Percentiles rank a stretch among this genome's conserved stretches.
These are phyloP conservation scores for Solanum neorickii DNA, from an alignment of 257 asterid species.

Conservation along the genomic window DNA sequence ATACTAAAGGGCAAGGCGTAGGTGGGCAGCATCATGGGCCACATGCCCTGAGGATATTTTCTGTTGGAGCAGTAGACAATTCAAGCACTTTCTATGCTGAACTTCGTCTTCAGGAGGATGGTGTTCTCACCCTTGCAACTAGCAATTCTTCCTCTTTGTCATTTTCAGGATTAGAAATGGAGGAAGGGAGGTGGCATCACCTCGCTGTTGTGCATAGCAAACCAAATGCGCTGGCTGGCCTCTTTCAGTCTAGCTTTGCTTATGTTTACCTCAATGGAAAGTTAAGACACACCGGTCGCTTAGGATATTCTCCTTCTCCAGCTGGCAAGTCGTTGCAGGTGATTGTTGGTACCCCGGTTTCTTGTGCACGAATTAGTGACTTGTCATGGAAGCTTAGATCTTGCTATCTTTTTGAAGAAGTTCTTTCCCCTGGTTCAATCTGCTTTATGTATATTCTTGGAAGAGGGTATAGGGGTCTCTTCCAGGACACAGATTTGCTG, in stretches of 20 bases:
- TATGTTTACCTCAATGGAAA: conserved; percentile 89
- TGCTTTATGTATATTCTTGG: conserved; percentile 98
- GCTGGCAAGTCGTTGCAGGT: conserved; percentile 91
- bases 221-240: conserved; percentile 99
- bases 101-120: conserved; percentile 85
- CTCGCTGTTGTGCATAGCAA: conserved; percentile 97
- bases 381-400: conserved; percentile 91
- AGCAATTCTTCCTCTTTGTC: conserved; percentile 89
- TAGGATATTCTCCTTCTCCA: conserved; percentile 97
- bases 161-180: conserved; percentile 83
- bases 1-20: conserved; percentile 34
- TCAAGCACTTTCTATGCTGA: conserved; percentile 70
- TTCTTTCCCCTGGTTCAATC: conserved; percentile 90
- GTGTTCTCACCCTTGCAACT: conserved; percentile 76
- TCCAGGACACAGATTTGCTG: conserved; percentile 83
- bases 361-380: conserved; percentile 70
- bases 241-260: conserved; percentile 96
- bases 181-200: conserved; percentile 99
- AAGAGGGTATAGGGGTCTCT: conserved; percentile 90
- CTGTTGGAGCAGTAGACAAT: conserved; percentile 82
- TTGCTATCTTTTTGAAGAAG: conserved; percentile 96
- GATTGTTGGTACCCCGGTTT: conserved; percentile 78
- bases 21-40: conserved; percentile 47
- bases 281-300: conserved; percentile 84
- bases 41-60: conserved; percentile 64